Evolutionary conservation across 1,139 yeast species (phyloP).

Genomic region (Spencermartinsiella ligniputridi): DNA sequence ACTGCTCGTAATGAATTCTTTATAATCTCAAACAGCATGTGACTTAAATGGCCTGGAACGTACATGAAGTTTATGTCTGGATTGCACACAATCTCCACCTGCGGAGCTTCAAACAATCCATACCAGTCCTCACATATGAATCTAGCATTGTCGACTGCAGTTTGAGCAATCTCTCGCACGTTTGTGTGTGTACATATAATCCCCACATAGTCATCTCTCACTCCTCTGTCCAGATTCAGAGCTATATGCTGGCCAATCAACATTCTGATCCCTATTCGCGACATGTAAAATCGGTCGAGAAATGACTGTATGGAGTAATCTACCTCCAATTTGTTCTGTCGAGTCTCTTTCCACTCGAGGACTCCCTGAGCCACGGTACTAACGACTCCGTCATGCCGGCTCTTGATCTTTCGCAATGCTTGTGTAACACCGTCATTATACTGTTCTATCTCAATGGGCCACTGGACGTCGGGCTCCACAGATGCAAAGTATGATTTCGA

Average conservation of each 20-base stretch:
- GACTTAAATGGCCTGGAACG: constrained; percentile 86
- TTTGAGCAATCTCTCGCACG: constrained; percentile 72
- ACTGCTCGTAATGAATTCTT: constrained; percentile 83
- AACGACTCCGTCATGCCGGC: constrained; percentile 88
- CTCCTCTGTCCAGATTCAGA: constrained; percentile 58
- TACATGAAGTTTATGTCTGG: constrained; percentile 73
- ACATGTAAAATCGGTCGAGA: constrained; percentile 78
- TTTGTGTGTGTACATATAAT: constrained; percentile 79
- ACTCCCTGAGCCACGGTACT: constrained; percentile 93
- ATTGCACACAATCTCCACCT: constrained; percentile 70
- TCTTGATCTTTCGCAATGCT: constrained; percentile 65
- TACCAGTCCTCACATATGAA: constrained; percentile 86
- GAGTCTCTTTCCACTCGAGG: constrained; percentile 68
- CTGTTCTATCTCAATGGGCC: constrained; percentile 74
- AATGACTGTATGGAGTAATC: constrained; percentile 68
- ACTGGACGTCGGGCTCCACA: constrained; percentile 47
- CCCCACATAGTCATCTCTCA: constrained; percentile 66
- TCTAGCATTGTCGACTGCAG: constrained; percentile 82
- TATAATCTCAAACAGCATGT: constrained; percentile 80
- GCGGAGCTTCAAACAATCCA: constrained; percentile 77
- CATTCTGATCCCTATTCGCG: constrained; percentile 85
- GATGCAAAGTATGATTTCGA: constrained; percentile 55
- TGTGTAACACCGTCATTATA: constrained; percentile 67
- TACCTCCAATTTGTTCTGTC: constrained; percentile 21
- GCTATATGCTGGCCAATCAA: constrained; percentile 87